Evolutionary conservation across 306 rosid species (phyloP).

Genomic region (Rosa multiflora): DNA sequence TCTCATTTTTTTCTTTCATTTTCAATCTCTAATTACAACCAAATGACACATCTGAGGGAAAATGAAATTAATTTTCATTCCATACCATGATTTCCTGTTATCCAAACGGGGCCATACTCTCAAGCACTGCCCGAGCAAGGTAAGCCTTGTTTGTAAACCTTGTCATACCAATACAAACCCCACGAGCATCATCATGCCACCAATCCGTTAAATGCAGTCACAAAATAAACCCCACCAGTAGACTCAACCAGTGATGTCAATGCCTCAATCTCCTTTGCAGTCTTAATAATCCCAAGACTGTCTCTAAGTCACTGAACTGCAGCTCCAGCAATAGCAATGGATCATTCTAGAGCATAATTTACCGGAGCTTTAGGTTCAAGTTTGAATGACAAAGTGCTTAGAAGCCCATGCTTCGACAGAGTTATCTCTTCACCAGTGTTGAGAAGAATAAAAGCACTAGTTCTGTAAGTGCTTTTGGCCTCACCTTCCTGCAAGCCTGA

Average conservation of each 20-base stretch:
- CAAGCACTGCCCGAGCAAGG: conserved; percentile 87
- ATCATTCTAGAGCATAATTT: conserved; percentile 88
- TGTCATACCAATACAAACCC: conserved; percentile 78
- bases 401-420: conserved; percentile 54
- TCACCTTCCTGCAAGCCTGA: conserved; percentile 79
- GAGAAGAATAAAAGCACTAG: conserved; percentile 84
- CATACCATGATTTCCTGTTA: no score
- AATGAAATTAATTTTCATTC: no score
- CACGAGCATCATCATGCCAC: conserved; percentile 99
- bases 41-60: no score
- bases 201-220: conserved; percentile 89
- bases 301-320: conserved; percentile 98
- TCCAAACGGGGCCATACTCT: conserved; percentile 44
- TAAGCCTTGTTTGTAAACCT: conserved; percentile 80
- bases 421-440: conserved; percentile 64
- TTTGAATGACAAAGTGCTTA: conserved; percentile 78
- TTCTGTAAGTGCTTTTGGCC: conserved; percentile 91
- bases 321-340: conserved; percentile 96
- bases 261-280: conserved; percentile 62
- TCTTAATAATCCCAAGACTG: conserved; percentile 61
- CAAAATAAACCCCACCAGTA: conserved; percentile 80
- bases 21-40: no score
- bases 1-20: no score
- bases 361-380: conserved; percentile 60
- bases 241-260: conserved; percentile 63